phyloP scores from a whole-genome alignment of 805 yeast genomes.

The Wickerhamiella kazuoi region DNA sequence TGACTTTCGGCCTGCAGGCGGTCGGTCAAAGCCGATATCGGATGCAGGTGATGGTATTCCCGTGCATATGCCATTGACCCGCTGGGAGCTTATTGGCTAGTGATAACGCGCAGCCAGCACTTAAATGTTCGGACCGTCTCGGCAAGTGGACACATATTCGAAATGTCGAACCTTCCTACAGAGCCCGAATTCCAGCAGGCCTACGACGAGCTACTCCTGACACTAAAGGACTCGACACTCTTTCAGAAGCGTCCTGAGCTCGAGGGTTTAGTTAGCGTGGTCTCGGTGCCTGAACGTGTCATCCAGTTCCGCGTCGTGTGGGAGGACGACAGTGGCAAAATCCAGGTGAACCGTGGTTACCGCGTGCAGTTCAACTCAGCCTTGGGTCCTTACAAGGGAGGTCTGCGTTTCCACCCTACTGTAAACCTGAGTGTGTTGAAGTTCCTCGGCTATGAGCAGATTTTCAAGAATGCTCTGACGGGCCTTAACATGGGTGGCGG shows the following conservation, averaged over 20 bases:
- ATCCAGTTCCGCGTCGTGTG: conserved; percentile 94
- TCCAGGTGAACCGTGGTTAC: conserved; percentile 93
- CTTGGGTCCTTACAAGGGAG: conserved; percentile 98
- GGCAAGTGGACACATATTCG: conserved; percentile 7
- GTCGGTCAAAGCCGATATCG: neutral
- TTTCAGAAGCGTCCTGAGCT: conserved; percentile 81
- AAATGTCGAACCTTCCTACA: conserved; percentile 55
- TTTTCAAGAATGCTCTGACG: conserved; percentile 94
- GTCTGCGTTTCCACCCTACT: conserved; percentile 92
- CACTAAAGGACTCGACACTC: conserved; percentile 79
- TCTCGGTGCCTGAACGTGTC: conserved; percentile 88
- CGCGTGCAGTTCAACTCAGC: conserved; percentile 98
- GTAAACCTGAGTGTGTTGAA: conserved; percentile 89
- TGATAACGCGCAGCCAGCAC: conserved; percentile 3
- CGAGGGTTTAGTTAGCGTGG: conserved; percentile 71
- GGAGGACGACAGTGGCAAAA: conserved; percentile 88
- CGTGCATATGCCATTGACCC: neutral
- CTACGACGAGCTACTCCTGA: conserved; percentile 75
- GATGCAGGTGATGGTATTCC: neutral
- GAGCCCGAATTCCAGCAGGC: conserved; percentile 99
- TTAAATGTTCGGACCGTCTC: neutral
- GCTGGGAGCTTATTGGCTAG: conserved; percentile 2
- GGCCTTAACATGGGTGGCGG: conserved; percentile 99
- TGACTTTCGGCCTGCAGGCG: too few relatives aligned
- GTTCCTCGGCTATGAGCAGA: conserved; percentile 95